Percentiles rank a stretch among this genome's conserved stretches.
phyloP scores from a whole-genome alignment of 164 flowering plant genomes.

The Houttuynia cordata region DNA sequence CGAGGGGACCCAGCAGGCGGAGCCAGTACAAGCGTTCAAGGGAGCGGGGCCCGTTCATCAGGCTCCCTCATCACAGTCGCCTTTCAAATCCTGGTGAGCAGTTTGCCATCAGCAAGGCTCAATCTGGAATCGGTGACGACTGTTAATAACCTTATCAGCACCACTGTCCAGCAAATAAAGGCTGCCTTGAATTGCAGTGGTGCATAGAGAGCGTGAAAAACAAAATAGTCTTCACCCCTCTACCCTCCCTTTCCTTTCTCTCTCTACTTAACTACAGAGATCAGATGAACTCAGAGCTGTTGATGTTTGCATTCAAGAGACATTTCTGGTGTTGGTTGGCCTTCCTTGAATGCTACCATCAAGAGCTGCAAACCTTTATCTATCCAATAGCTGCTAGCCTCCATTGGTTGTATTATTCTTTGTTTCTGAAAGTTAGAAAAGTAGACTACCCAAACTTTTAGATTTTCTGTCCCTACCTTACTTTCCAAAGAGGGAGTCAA shows the following conservation, averaged over 20 bases:
- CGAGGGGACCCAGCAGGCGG: slow-evolving; percentile 15
- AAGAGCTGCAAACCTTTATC: slow-evolving; percentile 18
- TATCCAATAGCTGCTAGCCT: slow-evolving; percentile 16
- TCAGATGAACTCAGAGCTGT: slow-evolving; percentile 20
- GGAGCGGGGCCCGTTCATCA: slow-evolving; percentile 13
- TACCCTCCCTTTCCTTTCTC: neutral
- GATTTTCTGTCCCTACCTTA: neutral
- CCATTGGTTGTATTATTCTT: slow-evolving; percentile 11
- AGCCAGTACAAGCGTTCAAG: slow-evolving; percentile 15
- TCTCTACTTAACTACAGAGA: slow-evolving; percentile 22
- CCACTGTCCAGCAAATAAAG: slow-evolving; percentile 71
- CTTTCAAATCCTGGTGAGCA: slow-evolving; percentile 71
- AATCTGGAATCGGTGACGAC: slow-evolving; percentile 66
- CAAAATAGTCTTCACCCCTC: slow-evolving; percentile 15
- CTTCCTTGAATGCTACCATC: slow-evolving; percentile 46
- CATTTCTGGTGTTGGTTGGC: slow-evolving; percentile 23
- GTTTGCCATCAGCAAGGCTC: slow-evolving; percentile 52
- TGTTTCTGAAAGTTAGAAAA: neutral
- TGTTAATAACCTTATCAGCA: slow-evolving; percentile 64
- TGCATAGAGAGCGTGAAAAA: slow-evolving; percentile 18
- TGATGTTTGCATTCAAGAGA: slow-evolving; percentile 21
- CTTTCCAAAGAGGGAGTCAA: slow-evolving; percentile 46
- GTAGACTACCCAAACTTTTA: slow-evolving; percentile 3
- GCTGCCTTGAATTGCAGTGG: slow-evolving; percentile 25
- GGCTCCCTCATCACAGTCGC: slow-evolving; percentile 78